Conservation (phyloP, 139 green algal species). For the Microglena sp. region DNA sequence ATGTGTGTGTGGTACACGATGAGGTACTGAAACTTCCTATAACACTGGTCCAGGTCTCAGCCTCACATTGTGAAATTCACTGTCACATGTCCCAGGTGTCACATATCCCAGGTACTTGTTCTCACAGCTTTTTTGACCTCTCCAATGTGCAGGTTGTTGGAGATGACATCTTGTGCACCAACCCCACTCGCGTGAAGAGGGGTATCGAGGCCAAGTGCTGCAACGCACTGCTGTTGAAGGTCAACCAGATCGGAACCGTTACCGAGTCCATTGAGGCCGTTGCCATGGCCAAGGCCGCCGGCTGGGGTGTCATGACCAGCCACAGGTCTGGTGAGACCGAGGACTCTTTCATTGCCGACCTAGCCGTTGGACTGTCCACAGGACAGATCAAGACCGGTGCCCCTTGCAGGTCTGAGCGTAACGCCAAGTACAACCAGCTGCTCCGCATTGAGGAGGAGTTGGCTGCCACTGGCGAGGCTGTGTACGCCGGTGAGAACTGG, state of each 20-base stretch:
- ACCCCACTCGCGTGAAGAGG: constrained; percentile 80
- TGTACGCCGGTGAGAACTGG: constrained; percentile 72
- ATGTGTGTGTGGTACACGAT: too few relatives aligned
- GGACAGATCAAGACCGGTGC: constrained; percentile 99
- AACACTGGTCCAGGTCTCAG: too few relatives aligned
- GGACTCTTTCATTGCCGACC: constrained; percentile 97
- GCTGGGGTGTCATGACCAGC: constrained; percentile 95
- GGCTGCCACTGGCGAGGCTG: constrained; percentile 43
- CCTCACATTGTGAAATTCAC: too few relatives aligned
- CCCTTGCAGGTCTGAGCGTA: constrained; percentile 87
- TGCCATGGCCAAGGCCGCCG: constrained; percentile 82
- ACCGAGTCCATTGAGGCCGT: constrained; percentile 94
- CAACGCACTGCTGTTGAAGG: constrained; percentile 97
- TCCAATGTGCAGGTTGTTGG: too few relatives aligned
- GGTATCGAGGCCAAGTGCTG: constrained; percentile 89
- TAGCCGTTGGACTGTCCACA: constrained; percentile 89
- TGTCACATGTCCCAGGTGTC: too few relatives aligned
- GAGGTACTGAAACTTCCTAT: too few relatives aligned
- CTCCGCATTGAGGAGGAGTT: constrained; percentile 91
- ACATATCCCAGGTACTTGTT: too few relatives aligned
- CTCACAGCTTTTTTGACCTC: too few relatives aligned
- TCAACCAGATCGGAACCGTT: constrained; percentile 97
- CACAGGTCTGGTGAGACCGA: constrained; percentile 68
- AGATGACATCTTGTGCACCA: constrained; percentile 97
- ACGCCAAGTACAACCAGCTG: constrained; percentile 99